Base-by-base conservation (phyloP, 495 filamentous ascomycete species). In the Beverwykella pulmonaria region DNA sequence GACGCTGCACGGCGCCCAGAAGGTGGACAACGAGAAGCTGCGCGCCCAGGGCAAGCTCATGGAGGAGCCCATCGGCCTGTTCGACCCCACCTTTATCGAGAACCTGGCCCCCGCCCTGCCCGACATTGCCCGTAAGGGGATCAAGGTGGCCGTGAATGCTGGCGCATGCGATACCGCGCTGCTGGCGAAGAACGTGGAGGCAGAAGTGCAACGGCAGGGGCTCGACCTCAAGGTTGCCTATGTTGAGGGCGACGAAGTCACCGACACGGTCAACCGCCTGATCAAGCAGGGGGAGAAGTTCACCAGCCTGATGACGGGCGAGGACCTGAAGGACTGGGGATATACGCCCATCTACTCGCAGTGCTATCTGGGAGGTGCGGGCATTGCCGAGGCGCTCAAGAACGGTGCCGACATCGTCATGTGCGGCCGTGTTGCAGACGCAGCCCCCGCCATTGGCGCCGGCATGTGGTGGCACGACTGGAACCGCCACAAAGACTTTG, bases 361-460 rank as follows among this genome's bases (percentile, higher is more conserved):
- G 56, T 59, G 54, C 66, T 71, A 87, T 67, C 78, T 87, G 0
- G 84, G 84, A 8, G 81, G 78, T 12, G 67, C 78, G 4, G 83
- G 81, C 0, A 82, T 87, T 41, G 79, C 77, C 0, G 76, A 75
- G 10, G 84, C 80, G 19, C 66, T 87, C 1, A 71, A 76, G 23
- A 72, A 78, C 14, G 84, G 84, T 14, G 82, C 82, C 0, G 82
- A 86, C 53, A 85, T 87, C 50, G 82, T 87, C 50, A 77, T 87
- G 22, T 83, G 80, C 17, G 61, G 61, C 9, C 59, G 59, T 52
- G 59, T 61, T 26, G 59, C 59, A 36, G 59, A 61, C 25, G 59
- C 59, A 14, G 59, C 59, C 2, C 59, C 59, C 10, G 47, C 59
- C 1, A 47, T 61, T 5, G 59, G 59, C 5, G 59, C 59, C 36